Evolutionary conservation across 208 protist genomes (phyloP).

Genomic region (Leishmania aethiopica): DNA sequence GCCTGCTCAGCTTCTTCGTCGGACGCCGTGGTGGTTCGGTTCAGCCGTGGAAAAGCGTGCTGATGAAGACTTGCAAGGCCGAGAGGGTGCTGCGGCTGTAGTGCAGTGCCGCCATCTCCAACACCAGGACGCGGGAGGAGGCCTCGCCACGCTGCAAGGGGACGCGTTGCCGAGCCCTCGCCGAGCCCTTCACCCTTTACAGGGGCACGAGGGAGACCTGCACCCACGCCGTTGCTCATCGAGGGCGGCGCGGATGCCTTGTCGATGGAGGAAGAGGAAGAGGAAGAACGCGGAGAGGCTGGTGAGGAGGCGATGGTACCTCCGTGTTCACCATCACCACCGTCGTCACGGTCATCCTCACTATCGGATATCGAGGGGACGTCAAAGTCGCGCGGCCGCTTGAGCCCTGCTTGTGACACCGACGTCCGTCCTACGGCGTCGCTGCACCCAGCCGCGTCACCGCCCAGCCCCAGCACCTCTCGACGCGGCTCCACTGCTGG

Average conservation of each 20-base stretch:
- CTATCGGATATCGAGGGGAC: neutral
- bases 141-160: neutral
- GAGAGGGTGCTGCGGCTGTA: neutral
- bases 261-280: neutral
- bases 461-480: neutral
- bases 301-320: neutral
- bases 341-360: neutral
- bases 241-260: neutral
- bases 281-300: neutral
- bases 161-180: neutral
- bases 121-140: neutral
- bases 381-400: slow-evolving; percentile 1
- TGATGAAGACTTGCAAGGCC: neutral
- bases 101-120: neutral
- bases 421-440: neutral
- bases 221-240: neutral
- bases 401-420: neutral
- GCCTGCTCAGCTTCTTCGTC: neutral
- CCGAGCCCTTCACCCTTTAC: neutral
- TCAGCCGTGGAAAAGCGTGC: neutral
- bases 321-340: neutral
- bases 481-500: neutral
- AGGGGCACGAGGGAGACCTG: neutral
- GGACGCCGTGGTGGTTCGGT: neutral
- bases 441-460: neutral